Percentiles rank a stretch among this genome's conserved stretches.
Evolutionary conservation across 163 green algal species (phyloP).

Genomic region (Prototheca wickerhamii): DNA sequence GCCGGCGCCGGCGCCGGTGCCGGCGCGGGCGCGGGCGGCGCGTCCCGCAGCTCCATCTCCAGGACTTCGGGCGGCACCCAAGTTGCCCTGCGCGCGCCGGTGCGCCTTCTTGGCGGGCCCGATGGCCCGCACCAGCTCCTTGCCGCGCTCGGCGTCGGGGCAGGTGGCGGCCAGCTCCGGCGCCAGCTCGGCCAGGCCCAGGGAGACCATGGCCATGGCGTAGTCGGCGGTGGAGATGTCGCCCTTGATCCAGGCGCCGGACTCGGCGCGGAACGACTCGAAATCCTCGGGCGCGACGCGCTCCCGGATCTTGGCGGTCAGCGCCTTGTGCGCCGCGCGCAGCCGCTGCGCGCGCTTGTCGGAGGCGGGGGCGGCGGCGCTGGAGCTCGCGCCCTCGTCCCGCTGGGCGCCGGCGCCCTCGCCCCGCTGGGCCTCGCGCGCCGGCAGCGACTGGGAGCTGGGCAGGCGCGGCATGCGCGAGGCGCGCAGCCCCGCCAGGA

Average conservation of each 20-base stretch:
- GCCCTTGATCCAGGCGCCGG: conserved; percentile 17
- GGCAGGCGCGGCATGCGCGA: conserved; percentile 12
- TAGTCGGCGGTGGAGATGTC: conserved; percentile 18
- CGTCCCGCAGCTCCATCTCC: not conserved
- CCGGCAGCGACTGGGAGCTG: conserved; percentile 3
- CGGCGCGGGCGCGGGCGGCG: not conserved
- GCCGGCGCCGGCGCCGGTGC: not conserved
- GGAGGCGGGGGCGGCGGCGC: not conserved
- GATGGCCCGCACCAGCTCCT: conserved; percentile 40
- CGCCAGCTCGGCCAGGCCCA: conserved; percentile 36
- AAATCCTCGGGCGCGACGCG: conserved; percentile 28
- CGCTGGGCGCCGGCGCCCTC: not conserved
- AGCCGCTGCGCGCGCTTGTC: not conserved
- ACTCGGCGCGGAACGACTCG: conserved; percentile 25
- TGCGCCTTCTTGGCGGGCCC: not conserved
- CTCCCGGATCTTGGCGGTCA: conserved; percentile 49
- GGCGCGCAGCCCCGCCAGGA: not conserved
- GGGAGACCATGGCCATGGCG: conserved; percentile 22
- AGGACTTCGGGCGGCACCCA: not conserved
- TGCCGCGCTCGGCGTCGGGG: conserved; percentile 36
- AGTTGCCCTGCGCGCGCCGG: not conserved
- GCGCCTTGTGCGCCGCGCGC: conserved; percentile 13
- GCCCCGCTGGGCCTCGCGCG: not conserved
- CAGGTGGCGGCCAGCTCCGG: conserved; percentile 61
- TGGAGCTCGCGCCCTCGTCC: not conserved